Conservation (phyloP, 441 rosid genomes). For the Brassica balearica region DNA sequence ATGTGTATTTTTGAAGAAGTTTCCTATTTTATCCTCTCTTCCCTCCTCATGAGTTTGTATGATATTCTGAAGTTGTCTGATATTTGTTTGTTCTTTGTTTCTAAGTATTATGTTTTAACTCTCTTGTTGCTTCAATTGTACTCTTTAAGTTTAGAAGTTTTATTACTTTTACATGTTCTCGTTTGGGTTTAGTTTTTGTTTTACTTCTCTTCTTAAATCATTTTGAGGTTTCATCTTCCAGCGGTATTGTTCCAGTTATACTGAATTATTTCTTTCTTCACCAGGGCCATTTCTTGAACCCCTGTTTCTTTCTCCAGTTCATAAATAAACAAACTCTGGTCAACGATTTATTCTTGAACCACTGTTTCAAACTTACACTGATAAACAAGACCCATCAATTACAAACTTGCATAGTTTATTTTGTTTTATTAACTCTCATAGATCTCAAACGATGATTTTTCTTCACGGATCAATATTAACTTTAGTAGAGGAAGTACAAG, state of each 20-base stretch:
- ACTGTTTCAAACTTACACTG: not conserved
- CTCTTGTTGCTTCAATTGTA: slow-evolving; percentile 27
- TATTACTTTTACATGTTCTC: slow-evolving; percentile 19
- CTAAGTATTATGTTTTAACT: slow-evolving; percentile 13
- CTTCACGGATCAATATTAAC: slow-evolving; percentile 17
- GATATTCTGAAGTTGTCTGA: slow-evolving; percentile 25
- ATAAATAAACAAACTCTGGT: not conserved
- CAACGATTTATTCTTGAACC: not conserved
- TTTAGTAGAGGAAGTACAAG: slow-evolving; percentile 26
- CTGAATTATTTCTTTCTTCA: not conserved
- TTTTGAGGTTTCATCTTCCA: slow-evolving; percentile 8
- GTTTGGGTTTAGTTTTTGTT: slow-evolving; percentile 27
- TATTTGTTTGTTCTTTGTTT: slow-evolving; percentile 35
- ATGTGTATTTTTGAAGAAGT: not conserved
- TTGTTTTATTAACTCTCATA: not conserved
- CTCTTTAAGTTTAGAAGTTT: slow-evolving; percentile 25
- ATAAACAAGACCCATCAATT: not conserved
- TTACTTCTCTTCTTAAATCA: slow-evolving; percentile 13
- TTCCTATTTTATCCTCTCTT: slow-evolving; percentile 1
- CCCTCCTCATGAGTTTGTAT: slow-evolving; percentile 31
- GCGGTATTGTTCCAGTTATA: not conserved
- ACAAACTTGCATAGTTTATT: not conserved
- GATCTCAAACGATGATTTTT: not conserved
- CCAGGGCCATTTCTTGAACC: not conserved
- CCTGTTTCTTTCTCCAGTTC: not conserved